These are phyloP conservation scores for Vigna hirtella DNA, from an alignment of 306 rosid genomes.

Conservation along the genomic window DNA sequence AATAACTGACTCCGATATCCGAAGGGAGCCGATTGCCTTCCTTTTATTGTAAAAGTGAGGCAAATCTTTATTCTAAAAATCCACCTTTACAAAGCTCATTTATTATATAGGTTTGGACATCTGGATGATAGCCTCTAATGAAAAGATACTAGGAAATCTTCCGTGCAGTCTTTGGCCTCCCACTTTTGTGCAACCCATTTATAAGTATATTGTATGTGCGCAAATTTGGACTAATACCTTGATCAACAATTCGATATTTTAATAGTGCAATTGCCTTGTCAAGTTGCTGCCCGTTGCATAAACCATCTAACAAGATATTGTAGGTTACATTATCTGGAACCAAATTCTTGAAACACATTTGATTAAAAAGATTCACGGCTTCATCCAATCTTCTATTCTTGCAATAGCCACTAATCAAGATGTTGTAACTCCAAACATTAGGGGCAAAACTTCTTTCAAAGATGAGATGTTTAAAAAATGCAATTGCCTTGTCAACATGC, in stretches of 20 bases:
- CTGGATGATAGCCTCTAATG: constrained; percentile 23
- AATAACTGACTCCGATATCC: not conserved
- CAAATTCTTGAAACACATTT: constrained; percentile 18
- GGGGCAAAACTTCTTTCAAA: constrained; percentile 10
- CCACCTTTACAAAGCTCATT: constrained; percentile 22
- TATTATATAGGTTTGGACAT: constrained; percentile 9
- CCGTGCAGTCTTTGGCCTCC: constrained; percentile 31
- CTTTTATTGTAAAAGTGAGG: not conserved
- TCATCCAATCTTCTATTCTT: constrained; percentile 26
- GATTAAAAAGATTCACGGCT: constrained; percentile 15
- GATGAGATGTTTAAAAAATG: constrained; percentile 29
- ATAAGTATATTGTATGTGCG: constrained; percentile 23
- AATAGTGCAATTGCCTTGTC: constrained; percentile 29
- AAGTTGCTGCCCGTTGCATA: constrained; percentile 13
- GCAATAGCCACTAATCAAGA: constrained; percentile 32
- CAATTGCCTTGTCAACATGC: constrained; percentile 19
- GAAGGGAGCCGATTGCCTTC: not conserved
- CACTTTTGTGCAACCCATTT: constrained; percentile 22
- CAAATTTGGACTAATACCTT: constrained; percentile 12
- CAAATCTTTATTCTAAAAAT: not conserved
- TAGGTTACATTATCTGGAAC: constrained; percentile 21
- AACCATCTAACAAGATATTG: constrained; percentile 26
- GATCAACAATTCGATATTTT: not conserved
- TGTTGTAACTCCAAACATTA: constrained; percentile 32
- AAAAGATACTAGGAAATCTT: constrained; percentile 15